Evolutionary conservation across 352 stramenopile species (phyloP).

Genomic region (Phytophthora cactorum): DNA sequence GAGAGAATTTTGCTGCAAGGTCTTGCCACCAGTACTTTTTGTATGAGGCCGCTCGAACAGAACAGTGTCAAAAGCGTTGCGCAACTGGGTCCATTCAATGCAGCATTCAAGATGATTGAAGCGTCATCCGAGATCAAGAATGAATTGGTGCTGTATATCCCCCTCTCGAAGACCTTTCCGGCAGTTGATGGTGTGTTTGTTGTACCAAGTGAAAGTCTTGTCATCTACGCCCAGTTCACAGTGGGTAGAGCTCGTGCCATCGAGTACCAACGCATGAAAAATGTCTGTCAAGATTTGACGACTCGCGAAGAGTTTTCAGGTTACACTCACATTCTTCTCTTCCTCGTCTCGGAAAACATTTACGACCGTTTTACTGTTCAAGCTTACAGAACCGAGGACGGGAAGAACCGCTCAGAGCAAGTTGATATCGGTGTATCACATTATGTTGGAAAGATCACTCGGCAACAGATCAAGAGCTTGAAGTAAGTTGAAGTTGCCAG

Average conservation of each 20-base stretch:
- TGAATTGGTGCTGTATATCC: constrained; percentile 33
- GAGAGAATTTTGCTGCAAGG: constrained; percentile 17
- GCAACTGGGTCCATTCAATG: not conserved
- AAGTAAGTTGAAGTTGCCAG: too few relatives aligned
- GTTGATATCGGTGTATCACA: constrained; percentile 18
- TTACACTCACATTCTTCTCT: constrained; percentile 40
- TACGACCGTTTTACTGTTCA: constrained; percentile 29
- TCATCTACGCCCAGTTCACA: constrained; percentile 36
- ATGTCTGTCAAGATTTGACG: constrained; percentile 19
- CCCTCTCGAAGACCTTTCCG: constrained; percentile 39
- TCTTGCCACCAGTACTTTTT: constrained; percentile 15
- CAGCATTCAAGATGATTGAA: constrained; percentile 26
- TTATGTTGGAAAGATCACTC: constrained; percentile 20
- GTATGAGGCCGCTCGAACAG: constrained; percentile 7
- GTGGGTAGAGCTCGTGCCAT: constrained; percentile 30
- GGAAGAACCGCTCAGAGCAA: not conserved
- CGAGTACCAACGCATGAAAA: constrained; percentile 33
- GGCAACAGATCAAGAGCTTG: not conserved
- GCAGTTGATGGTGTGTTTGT: constrained; percentile 40
- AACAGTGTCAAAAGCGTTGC: not conserved
- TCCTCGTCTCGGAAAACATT: constrained; percentile 39
- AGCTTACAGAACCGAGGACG: constrained; percentile 23
- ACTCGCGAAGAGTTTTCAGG: constrained; percentile 15
- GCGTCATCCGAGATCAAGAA: constrained; percentile 31
- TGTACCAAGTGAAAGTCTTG: constrained; percentile 6